These are phyloP conservation scores for Juncus inflexus DNA, from an alignment of 176 grass and related monocot genomes.

Conservation along the genomic window DNA sequence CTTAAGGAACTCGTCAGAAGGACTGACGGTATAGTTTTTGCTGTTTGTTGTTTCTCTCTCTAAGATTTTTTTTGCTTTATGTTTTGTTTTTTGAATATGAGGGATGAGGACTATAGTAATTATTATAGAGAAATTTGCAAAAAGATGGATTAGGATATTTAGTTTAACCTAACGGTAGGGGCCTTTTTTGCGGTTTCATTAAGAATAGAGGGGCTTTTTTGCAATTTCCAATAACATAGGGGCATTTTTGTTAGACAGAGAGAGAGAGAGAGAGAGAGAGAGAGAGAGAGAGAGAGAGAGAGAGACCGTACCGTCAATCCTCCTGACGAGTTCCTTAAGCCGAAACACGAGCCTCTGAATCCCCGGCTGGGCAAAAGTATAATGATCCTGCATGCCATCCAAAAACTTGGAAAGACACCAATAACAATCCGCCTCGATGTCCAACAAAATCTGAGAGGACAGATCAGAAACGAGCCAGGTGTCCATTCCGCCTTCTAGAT, in stretches of 20 bases:
- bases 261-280: no score
- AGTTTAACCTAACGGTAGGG: no score
- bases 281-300: slow-evolving; percentile 10
- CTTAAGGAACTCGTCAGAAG: slow-evolving; percentile 82
- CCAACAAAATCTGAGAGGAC: slow-evolving; percentile 57
- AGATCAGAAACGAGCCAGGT: slow-evolving; percentile 73
- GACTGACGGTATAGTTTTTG: slow-evolving; percentile 61
- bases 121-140: no score
- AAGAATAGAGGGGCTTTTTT: no score
- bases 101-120: no score
- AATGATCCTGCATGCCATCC: slow-evolving; percentile 97
- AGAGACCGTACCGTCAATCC: slow-evolving; percentile 68
- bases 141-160: no score
- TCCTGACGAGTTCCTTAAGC: slow-evolving; percentile 77
- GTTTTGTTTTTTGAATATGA: no score
- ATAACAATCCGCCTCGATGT: slow-evolving; percentile 93
- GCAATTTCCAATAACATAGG: no score
- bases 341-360: slow-evolving; percentile 95
- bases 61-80: no score
- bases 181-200: no score
- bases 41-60: not conserved
- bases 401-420: slow-evolving; percentile 97
- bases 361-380: slow-evolving; percentile 95
- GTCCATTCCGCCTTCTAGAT: slow-evolving; percentile 79
- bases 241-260: no score